Percentiles rank a stretch among this genome's conserved stretches.
phyloP scores from a whole-genome alignment of 352 stramenopile genomes.

The Nothophytophthora sp. region DNA sequence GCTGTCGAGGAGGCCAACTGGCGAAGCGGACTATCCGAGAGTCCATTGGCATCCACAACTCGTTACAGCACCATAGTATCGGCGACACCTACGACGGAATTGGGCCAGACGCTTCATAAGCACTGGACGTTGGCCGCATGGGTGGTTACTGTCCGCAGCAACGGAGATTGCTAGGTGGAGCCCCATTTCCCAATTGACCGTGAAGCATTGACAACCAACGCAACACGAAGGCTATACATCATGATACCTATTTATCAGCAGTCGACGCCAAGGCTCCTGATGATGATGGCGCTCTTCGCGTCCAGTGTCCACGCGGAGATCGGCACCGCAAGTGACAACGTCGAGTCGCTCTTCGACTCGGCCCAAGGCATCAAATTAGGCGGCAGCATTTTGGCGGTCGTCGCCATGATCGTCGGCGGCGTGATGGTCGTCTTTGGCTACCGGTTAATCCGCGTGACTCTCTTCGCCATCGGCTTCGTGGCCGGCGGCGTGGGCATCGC shows the following conservation, averaged over 20 bases:
- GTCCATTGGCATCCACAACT: too few relatives aligned
- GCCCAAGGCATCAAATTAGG: slow-evolving; percentile 39
- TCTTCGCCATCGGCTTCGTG: slow-evolving; percentile 49
- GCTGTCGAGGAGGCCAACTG: too few relatives aligned
- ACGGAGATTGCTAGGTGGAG: too few relatives aligned
- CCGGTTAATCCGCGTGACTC: slow-evolving; percentile 44
- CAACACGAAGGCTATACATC: too few relatives aligned
- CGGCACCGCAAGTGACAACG: slow-evolving; percentile 23
- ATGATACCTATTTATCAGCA: not conserved
- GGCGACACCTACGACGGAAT: too few relatives aligned
- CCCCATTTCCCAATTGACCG: too few relatives aligned
- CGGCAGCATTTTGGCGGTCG: slow-evolving; percentile 34
- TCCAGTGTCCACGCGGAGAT: slow-evolving; percentile 10
- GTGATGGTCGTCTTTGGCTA: slow-evolving; percentile 54
- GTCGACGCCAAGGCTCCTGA: slow-evolving; percentile 1
- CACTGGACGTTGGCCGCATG: too few relatives aligned
- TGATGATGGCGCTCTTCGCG: slow-evolving; percentile 9
- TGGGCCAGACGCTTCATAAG: too few relatives aligned
- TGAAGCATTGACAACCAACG: too few relatives aligned
- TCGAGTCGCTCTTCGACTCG: slow-evolving; percentile 43
- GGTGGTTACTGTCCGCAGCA: too few relatives aligned
- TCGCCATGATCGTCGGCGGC: slow-evolving; percentile 39
- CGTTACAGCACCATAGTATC: too few relatives aligned
- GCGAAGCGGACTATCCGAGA: too few relatives aligned
- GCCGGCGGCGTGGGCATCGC: slow-evolving; percentile 39